Evolutionary conservation across 2,329 filamentous ascomycete species (phyloP).

Genomic region (Myotisia sp.): DNA sequence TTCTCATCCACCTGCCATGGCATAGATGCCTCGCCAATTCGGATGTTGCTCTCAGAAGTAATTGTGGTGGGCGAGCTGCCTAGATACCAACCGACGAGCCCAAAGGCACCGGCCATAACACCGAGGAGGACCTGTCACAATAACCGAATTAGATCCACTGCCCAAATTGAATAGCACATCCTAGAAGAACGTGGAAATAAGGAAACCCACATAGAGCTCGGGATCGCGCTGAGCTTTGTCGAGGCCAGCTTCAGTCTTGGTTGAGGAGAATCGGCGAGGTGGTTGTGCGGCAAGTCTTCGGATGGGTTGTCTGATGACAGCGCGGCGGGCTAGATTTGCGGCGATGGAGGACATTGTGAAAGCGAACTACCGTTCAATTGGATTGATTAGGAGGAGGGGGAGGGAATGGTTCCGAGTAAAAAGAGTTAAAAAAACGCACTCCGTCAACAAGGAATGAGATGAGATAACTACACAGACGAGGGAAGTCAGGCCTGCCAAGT

Average conservation of each 20-base stretch:
- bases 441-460: too few species aligned
- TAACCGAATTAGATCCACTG: conserved; percentile 11
- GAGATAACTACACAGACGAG: too few species aligned
- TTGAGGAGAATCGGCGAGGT: conserved; percentile 28
- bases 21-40: conserved; percentile 59
- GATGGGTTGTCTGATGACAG: conserved; percentile 28
- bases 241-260: conserved; percentile 38
- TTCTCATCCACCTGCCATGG: conserved; percentile 71
- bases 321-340: conserved; percentile 29
- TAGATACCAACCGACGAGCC: conserved; percentile 68
- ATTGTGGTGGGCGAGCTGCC: conserved; percentile 73
- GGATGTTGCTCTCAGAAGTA: conserved; percentile 65
- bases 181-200: neutral
- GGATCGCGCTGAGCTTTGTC: conserved; percentile 55
- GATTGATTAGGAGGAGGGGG: too few species aligned
- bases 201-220: conserved; percentile 53
- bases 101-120: conserved; percentile 80
- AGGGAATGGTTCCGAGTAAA: too few species aligned
- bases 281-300: conserved; percentile 26
- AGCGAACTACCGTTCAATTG: conserved; percentile 9
- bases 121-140: conserved; percentile 62
- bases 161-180: neutral
- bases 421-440: too few species aligned
- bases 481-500: too few species aligned
- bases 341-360: conserved; percentile 29